Evolutionary conservation across 208 protist genomes (phyloP), one percentile per base, ranked within the genome.

Genomic region (Giardia duodenalis): DNA sequence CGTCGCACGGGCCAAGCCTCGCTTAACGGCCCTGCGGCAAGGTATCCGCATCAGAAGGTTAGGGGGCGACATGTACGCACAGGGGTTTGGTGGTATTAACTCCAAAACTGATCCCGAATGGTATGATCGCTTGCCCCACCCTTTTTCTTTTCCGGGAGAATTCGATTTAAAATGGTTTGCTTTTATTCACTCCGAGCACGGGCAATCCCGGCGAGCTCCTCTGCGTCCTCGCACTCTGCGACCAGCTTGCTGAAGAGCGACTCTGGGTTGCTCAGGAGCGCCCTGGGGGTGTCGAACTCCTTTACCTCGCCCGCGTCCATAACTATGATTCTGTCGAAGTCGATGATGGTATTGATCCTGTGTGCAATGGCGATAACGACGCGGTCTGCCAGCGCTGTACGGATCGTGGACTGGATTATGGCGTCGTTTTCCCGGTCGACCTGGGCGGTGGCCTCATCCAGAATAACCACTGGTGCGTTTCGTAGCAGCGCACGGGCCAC

Each of bases 241-340:
- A 89, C 86, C 39, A 91, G 10, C 4, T 30, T 46, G 44, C 4
- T 30, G 44, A 91, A 91, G 10, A 43, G 44, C n/a, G 44, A n/a
- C 4, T 91, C 44, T n/a, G n/a, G n/a, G 2, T 46, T 48, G n/a
- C 4, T n/a, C 47, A 91, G 44, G 39, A 91, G 44, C n/a, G 2
- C 44, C 39, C 2, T n/a, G 2, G 88, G 44, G 10, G 10, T 2
- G 10, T 47, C 88, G 47, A 1, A 91, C 44, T 91, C 88, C n/a
- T 48, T 45, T 43, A 91, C 44, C 4, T 30, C 4, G n/a, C 88
- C 88, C 4, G 43, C 88, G 19, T 91, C 90, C 47, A 86, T 92
- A 76, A 67, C 90, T 3, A 86, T 44, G 39, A 98, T 95, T 22
- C 96, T 95, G 91, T 97, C 95, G 90, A 95, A 96, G 92, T 96